These are phyloP conservation scores for Microsporum canis DNA, from an alignment of 2,329 filamentous ascomycete species.

Conservation along the genomic window DNA sequence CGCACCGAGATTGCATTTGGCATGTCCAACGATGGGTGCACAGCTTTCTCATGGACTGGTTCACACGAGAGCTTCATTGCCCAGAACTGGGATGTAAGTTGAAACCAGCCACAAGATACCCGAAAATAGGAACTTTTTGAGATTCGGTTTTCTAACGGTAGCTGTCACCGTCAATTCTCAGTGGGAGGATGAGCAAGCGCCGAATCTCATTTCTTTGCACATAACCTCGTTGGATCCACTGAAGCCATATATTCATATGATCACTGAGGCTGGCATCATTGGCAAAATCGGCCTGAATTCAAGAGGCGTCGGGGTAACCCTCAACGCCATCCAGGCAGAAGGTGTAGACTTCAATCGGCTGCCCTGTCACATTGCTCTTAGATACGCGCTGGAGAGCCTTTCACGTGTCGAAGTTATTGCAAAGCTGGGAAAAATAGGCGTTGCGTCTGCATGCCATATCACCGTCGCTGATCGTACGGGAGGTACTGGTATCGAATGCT, in stretches of 20 bases:
- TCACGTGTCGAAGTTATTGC: constrained; percentile 37
- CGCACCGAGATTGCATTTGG: constrained; percentile 51
- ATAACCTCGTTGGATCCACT: constrained; percentile 31
- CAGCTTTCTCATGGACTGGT: constrained; percentile 43
- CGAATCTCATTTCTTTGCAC: constrained; percentile 39
- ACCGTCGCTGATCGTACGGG: constrained; percentile 40
- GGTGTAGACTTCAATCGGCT: constrained; percentile 39
- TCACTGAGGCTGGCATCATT: constrained; percentile 47
- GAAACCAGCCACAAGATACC: not conserved
- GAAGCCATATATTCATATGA: constrained; percentile 40
- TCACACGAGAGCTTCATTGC: constrained; percentile 31
- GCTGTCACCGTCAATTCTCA: not conserved
- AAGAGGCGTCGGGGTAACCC: constrained; percentile 42
- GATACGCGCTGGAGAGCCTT: constrained; percentile 41
- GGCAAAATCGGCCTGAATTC: constrained; percentile 50
- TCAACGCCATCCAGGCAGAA: constrained; percentile 45
- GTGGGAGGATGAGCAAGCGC: constrained; percentile 40
- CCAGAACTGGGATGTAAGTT: constrained; percentile 45
- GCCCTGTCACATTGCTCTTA: constrained; percentile 45
- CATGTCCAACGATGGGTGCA: constrained; percentile 48
- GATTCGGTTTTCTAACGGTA: not conserved
- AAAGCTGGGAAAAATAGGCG: constrained; percentile 36
- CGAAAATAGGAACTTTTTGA: not conserved
- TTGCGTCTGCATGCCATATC: constrained; percentile 46
- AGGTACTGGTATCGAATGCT: constrained; percentile 42